Conservation (phyloP, 305 asterid genomes). For the Andrographis paniculata region DNA sequence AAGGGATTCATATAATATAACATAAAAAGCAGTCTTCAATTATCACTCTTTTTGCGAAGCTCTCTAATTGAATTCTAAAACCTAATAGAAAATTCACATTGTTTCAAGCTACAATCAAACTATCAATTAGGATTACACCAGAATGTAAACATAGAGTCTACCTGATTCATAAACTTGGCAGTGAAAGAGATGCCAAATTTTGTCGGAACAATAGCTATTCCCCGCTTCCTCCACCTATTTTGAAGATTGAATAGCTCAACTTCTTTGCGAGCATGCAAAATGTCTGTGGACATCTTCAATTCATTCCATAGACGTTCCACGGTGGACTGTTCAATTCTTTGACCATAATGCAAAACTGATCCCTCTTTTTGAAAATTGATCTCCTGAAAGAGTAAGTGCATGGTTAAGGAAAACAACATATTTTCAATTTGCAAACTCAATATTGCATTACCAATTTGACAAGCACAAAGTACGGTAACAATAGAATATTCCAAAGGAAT, state of each 20-base stretch:
- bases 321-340: conserved; percentile 56
- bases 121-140: no score
- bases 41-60: no score
- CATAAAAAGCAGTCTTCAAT: no score
- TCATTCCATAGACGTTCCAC: conserved; percentile 75
- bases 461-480: no score
- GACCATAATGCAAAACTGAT: conserved; percentile 74
- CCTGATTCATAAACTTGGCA: conserved; percentile 92
- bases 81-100: no score
- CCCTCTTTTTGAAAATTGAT: conserved; percentile 86
- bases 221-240: conserved; percentile 89
- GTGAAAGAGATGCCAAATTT: conserved; percentile 94
- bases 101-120: no score
- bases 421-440: conserved; percentile 7
- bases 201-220: conserved; percentile 77
- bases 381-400: conserved; percentile 47
- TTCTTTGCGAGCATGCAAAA: conserved; percentile 45
- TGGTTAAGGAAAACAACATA: background rate
- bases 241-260: conserved; percentile 57
- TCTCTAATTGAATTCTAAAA: no score
- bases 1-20: no score
- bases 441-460: conserved; percentile 1
- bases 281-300: conserved; percentile 51
- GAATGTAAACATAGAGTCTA: conserved; percentile 16
- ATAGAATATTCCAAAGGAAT: no score